These are phyloP conservation scores for Erysimum pusillum DNA, from an alignment of 441 rosid genomes.

Conservation along the genomic window DNA sequence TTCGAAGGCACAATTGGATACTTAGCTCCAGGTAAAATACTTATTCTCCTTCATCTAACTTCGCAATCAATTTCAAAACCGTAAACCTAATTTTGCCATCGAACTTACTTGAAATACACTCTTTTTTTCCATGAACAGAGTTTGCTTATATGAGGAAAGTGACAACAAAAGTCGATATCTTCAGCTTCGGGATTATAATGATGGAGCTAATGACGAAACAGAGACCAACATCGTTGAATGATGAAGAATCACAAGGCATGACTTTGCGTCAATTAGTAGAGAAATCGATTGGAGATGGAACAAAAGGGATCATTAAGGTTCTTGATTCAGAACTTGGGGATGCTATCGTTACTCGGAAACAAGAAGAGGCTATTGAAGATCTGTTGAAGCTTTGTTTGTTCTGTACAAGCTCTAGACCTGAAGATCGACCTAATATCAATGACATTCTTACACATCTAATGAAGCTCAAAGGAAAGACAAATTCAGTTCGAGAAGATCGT, in stretches of 20 bases:
- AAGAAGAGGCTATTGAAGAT: conserved; percentile 52
- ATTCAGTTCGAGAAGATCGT: neutral
- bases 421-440: conserved; percentile 67
- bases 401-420: conserved; percentile 72
- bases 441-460: conserved; percentile 62
- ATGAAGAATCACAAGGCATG: conserved; percentile 59
- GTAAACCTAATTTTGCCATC: neutral
- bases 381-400: conserved; percentile 64
- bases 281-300: conserved; percentile 56
- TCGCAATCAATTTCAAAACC: neutral
- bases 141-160: conserved; percentile 84
- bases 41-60: neutral
- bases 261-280: conserved; percentile 66
- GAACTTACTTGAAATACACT: neutral
- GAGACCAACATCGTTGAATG: conserved; percentile 75
- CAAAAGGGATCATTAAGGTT: conserved; percentile 55
- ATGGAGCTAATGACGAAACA: conserved; percentile 75
- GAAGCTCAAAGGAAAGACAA: conserved; percentile 49
- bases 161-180: conserved; percentile 82
- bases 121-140: conserved; percentile 52
- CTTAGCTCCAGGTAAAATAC: conserved; percentile 79
- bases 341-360: conserved; percentile 29
- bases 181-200: conserved; percentile 79
- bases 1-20: conserved; percentile 91
- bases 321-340: conserved; percentile 59